Percentiles rank a stretch among this genome's conserved stretches.
These are phyloP conservation scores for Hepatocystis sp. DNA, from an alignment of 169 alveolate genomes.

Conservation along the genomic window DNA sequence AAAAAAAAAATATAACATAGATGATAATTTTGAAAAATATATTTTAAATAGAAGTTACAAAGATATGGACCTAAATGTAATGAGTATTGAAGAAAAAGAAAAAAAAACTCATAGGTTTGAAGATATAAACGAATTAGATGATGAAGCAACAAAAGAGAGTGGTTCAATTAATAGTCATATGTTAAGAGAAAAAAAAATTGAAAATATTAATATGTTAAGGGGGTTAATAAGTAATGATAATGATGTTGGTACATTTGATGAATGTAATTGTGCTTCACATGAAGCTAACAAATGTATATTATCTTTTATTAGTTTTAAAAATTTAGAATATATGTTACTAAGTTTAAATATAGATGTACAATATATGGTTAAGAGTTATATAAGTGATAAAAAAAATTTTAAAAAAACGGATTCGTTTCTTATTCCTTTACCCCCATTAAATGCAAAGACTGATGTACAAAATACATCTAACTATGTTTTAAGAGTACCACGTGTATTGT, in stretches of 20 bases:
- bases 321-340: constrained; percentile 59
- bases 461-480: constrained; percentile 38
- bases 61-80: constrained; percentile 6
- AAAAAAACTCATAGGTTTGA: constrained; percentile 60
- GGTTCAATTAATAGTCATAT: constrained; percentile 46
- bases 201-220: constrained; percentile 31
- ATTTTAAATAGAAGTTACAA: constrained; percentile 4
- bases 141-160: constrained; percentile 30
- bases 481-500: constrained; percentile 69
- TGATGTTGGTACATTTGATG: constrained; percentile 38
- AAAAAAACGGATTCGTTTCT: constrained; percentile 43
- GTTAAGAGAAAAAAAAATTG: constrained; percentile 21
- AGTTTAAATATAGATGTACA: constrained; percentile 53
- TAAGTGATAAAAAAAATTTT: neutral
- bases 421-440: constrained; percentile 57
- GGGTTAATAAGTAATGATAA: constrained; percentile 34
- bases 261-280: constrained; percentile 42
- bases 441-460: constrained; percentile 23
- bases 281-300: constrained; percentile 36
- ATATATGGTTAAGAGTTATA: constrained; percentile 10
- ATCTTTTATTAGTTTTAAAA: constrained; percentile 41
- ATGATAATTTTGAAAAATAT: constrained; percentile 39
- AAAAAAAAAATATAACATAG: constrained; percentile 38
- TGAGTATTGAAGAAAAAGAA: constrained; percentile 56
- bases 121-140: constrained; percentile 60